Conservation (phyloP, 257 asterid species). For the Buddleja alternifolia region DNA sequence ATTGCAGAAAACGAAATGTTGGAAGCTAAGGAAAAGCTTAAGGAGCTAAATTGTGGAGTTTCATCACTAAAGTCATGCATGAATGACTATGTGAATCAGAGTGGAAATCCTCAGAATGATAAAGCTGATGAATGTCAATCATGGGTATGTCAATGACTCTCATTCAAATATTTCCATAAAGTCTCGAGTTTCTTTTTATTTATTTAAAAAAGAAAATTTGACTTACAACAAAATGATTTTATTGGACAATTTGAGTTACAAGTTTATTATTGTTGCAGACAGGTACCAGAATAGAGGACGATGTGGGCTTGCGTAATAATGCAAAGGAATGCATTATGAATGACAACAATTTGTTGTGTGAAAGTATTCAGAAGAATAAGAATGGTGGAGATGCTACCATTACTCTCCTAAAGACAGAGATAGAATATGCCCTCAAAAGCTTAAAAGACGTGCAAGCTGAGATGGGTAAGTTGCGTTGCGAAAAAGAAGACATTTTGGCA, state of each 20-base stretch:
- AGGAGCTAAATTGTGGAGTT: constrained; percentile 63
- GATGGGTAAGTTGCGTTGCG: constrained; percentile 58
- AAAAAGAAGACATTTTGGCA: constrained; percentile 58
- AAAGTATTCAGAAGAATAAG: constrained; percentile 37
- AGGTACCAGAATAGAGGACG: constrained; percentile 47
- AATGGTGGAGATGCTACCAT: constrained; percentile 55
- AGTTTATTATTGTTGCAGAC: constrained; percentile 65
- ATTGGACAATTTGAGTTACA: constrained; percentile 24
- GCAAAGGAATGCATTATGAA: constrained; percentile 21
- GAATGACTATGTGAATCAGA: constrained; percentile 41
- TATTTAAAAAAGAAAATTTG: neutral
- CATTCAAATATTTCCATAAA: constrained; percentile 17
- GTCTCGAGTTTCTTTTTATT: constrained; percentile 3
- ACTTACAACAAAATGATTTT: neutral
- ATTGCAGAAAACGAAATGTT: constrained; percentile 60
- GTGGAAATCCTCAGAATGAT: constrained; percentile 36
- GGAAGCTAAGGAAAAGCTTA: constrained; percentile 62
- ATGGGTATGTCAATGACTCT: constrained; percentile 50
- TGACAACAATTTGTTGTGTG: constrained; percentile 31
- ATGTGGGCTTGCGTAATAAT: constrained; percentile 28
- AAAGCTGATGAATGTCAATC: constrained; percentile 40
- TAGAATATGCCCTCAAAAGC: constrained; percentile 68
- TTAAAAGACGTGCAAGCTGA: constrained; percentile 71
- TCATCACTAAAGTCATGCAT: constrained; percentile 59
- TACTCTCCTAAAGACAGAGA: constrained; percentile 68